Base-by-base conservation (phyloP, 495 filamentous ascomycete genomes). In the Poronia punctata region DNA sequence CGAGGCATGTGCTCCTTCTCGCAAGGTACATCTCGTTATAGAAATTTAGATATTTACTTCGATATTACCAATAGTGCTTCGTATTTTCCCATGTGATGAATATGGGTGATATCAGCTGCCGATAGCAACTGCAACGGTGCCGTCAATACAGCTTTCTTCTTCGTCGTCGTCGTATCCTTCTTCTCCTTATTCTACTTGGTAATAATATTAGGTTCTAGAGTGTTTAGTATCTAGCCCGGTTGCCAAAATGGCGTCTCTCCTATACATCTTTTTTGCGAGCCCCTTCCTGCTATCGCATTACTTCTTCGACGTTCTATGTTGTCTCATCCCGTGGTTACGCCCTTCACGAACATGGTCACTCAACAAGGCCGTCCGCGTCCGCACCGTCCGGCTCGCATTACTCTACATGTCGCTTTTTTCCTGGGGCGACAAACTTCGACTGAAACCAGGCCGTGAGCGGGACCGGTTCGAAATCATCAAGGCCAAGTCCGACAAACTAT, bases 261-360 rank as follows among this genome's bases (percentile, higher is more conserved):
- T 41, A 22, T 34, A 23, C 29, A 19, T 34, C 19, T 30, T 41
- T n/a, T 7, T 40, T 4, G 19, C 23, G 15, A 40, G 42, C 6
- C 50, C 50, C 6, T 41, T 49, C 12, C 24, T 54, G 3, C 47
- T 54, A 24, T 9, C 24, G 2, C 28, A 34, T 29, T 50, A 47
- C 27, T 9, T 38, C 9, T 16, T 47, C 17, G 46, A 46, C 35
- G 19, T 50, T 4, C 14, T 35, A 12, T 16, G 40, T 9, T 39
- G 15, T 16, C 15, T 47, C 4, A 3, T 34, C 11, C 50, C 47
- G 9, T 30, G 24, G 38, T 35, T 21, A 12, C 46, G 50, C 3
- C 50, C 50, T 0, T 29, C 35, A 0, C 28, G 20, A 34, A 35
- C 31, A 22, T 45, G 41, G 41, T 31, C 26, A 22, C 4, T 45